Conservation (phyloP, 441 rosid genomes). For the Kokia cookei region DNA sequence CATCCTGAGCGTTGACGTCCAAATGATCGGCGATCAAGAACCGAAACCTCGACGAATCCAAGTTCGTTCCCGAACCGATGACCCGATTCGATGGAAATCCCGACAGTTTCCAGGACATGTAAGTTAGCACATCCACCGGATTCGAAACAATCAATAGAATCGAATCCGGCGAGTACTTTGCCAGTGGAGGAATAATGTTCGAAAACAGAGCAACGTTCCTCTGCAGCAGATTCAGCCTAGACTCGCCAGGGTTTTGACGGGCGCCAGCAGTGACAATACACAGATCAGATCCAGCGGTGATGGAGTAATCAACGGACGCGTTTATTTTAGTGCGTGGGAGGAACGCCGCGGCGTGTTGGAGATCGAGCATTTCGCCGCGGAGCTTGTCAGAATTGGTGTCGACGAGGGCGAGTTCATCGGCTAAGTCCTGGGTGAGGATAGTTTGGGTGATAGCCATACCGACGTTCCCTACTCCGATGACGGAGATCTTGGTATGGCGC, state of each 20-base stretch:
- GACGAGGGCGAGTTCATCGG: slow-evolving; percentile 34
- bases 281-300: slow-evolving; percentile 72
- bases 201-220: slow-evolving; percentile 64
- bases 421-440: slow-evolving; percentile 16
- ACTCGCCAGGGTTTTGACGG: slow-evolving; percentile 76
- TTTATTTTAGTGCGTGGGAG: slow-evolving; percentile 84
- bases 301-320: slow-evolving; percentile 60
- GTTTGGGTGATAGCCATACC: slow-evolving; percentile 98
- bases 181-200: slow-evolving; percentile 61
- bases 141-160: slow-evolving; percentile 72
- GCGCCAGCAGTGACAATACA: slow-evolving; percentile 86
- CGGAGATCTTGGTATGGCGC: slow-evolving; percentile 65
- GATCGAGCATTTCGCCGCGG: slow-evolving; percentile 96
- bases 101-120: slow-evolving; percentile 80
- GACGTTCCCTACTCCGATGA: slow-evolving; percentile 83
- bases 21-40: slow-evolving; percentile 88
- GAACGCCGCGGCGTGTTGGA: slow-evolving; percentile 94
- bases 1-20: slow-evolving; percentile 86
- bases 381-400: slow-evolving; percentile 63
- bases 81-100: slow-evolving; percentile 73
- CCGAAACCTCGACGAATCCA: slow-evolving; percentile 77
- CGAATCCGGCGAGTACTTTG: slow-evolving; percentile 59
- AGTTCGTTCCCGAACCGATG: slow-evolving; percentile 84
- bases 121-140: slow-evolving; percentile 78
- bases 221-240: slow-evolving; percentile 67